Percentiles rank a stretch among this genome's conserved stretches.
phyloP scores from a whole-genome alignment of 352 stramenopile species.

The Phytophthora europaea region DNA sequence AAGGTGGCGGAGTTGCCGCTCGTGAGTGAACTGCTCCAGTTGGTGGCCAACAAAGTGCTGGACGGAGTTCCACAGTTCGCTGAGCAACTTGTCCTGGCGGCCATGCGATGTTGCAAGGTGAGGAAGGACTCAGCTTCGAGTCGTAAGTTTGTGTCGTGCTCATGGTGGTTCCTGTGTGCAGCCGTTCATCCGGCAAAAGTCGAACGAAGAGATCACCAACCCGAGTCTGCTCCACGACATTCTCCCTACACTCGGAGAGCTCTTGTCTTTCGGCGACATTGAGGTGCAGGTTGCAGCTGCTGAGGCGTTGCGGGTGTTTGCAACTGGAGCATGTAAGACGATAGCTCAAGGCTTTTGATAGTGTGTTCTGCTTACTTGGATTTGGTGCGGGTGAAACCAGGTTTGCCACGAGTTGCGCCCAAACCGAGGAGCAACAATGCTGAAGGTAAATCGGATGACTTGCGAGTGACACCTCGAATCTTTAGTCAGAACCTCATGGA shows the following conservation, averaged over 20 bases:
- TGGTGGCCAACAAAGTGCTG: slow-evolving; percentile 67
- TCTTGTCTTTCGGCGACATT: slow-evolving; percentile 67
- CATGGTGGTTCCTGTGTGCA: slow-evolving; percentile 15
- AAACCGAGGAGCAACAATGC: slow-evolving; percentile 45
- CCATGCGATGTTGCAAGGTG: slow-evolving; percentile 60
- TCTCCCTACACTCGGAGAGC: slow-evolving; percentile 60
- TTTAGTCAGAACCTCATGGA: slow-evolving; percentile 80
- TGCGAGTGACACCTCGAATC: slow-evolving; percentile 64
- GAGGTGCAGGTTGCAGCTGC: slow-evolving; percentile 73
- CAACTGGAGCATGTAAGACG: slow-evolving; percentile 66
- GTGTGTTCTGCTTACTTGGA: not conserved
- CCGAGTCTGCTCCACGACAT: slow-evolving; percentile 58
- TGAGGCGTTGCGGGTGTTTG: slow-evolving; percentile 68
- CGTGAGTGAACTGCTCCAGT: slow-evolving; percentile 64
- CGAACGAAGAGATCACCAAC: slow-evolving; percentile 84
- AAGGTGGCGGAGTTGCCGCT: slow-evolving; percentile 71
- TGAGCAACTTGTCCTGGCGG: slow-evolving; percentile 50
- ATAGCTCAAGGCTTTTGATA: not conserved
- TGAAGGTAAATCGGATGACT: slow-evolving; percentile 51
- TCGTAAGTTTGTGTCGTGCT: not conserved
- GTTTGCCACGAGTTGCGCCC: slow-evolving; percentile 42
- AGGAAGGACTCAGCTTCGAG: no score
- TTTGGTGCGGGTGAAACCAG: slow-evolving; percentile 19
- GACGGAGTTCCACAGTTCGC: slow-evolving; percentile 56
- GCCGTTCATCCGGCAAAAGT: slow-evolving; percentile 78